phyloP scores from a whole-genome alignment of 768 basidiomycete species.

The Russula foetens region DNA sequence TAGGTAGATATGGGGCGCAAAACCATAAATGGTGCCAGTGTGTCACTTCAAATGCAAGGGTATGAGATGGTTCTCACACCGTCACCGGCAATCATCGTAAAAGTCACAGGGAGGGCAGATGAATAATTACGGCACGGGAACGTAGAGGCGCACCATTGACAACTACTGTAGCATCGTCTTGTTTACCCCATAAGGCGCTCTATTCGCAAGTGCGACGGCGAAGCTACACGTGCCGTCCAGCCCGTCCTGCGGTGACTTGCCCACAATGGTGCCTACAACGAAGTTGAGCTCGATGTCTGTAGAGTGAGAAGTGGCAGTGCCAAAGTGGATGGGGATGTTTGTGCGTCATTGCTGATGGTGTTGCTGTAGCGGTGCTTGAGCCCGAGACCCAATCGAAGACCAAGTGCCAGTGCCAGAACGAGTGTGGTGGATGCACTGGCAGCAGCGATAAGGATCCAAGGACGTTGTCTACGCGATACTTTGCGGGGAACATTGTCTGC shows the following conservation, averaged over 20 bases:
- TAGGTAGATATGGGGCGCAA: not conserved
- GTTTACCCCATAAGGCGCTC: conserved; percentile 35
- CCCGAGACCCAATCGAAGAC: conserved; percentile 23
- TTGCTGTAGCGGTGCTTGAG: conserved; percentile 8
- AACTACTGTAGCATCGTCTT: conserved; percentile 38
- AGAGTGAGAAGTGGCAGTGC: not conserved
- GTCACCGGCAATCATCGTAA: not conserved
- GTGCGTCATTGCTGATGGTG: not conserved
- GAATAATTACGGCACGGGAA: not conserved
- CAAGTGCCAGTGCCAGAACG: conserved; percentile 22
- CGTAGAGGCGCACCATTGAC: conserved; percentile 33
- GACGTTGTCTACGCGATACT: not conserved
- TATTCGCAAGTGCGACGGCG: conserved; percentile 31
- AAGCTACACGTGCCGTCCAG: conserved; percentile 38
- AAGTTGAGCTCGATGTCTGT: conserved; percentile 16
- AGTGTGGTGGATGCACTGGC: conserved; percentile 6
- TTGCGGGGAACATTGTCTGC: not conserved
- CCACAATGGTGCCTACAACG: conserved; percentile 10
- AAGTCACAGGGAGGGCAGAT: not conserved
- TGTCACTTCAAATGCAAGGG: not conserved
- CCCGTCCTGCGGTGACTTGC: conserved; percentile 31
- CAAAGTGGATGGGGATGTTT: not conserved
- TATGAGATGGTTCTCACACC: not conserved
- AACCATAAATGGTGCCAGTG: not conserved
- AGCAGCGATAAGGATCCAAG: not conserved